Conservation (phyloP, 345 rosid species). For the Carallia pectinifolia region DNA sequence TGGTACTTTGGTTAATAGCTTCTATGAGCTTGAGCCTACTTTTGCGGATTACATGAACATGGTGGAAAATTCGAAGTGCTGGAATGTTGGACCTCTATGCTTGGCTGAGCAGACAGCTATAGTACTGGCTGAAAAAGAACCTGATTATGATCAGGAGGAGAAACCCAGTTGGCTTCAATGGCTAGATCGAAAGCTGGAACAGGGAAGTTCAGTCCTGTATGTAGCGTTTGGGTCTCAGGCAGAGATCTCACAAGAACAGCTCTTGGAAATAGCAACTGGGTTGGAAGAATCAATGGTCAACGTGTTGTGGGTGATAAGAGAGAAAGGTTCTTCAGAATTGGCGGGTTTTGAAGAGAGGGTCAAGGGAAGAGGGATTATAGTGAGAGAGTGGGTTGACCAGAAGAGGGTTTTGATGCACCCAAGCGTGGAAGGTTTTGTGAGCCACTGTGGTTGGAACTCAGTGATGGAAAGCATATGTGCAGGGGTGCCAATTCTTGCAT, state of each 20-base stretch:
- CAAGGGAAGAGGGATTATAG: slow-evolving; percentile 49
- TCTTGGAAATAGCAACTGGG: slow-evolving; percentile 53
- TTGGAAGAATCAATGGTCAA: slow-evolving; percentile 53
- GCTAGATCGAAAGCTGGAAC: slow-evolving; percentile 53
- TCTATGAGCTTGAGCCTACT: slow-evolving; percentile 59
- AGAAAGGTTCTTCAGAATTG: slow-evolving; percentile 34
- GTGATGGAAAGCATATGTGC: slow-evolving; percentile 61
- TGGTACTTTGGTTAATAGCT: slow-evolving; percentile 53
- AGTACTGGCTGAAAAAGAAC: neutral
- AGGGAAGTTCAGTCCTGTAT: slow-evolving; percentile 55
- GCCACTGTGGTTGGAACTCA: slow-evolving; percentile 94
- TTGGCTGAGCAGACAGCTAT: slow-evolving; percentile 30
- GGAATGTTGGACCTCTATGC: slow-evolving; percentile 67
- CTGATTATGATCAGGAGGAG: neutral
- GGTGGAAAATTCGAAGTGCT: slow-evolving; percentile 13
- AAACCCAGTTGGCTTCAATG: slow-evolving; percentile 57
- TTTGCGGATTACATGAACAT: slow-evolving; percentile 42
- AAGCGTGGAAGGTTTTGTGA: slow-evolving; percentile 60
- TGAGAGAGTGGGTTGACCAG: slow-evolving; percentile 74
- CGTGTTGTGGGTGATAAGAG: slow-evolving; percentile 65
- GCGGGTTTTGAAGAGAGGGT: slow-evolving; percentile 53
- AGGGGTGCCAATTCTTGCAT: slow-evolving; percentile 71
- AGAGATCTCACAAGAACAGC: slow-evolving; percentile 48
- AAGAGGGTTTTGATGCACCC: slow-evolving; percentile 52
- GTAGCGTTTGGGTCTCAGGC: slow-evolving; percentile 84